Conservation (phyloP, 352 stramenopile species). For the Blastocystis sp. region DNA sequence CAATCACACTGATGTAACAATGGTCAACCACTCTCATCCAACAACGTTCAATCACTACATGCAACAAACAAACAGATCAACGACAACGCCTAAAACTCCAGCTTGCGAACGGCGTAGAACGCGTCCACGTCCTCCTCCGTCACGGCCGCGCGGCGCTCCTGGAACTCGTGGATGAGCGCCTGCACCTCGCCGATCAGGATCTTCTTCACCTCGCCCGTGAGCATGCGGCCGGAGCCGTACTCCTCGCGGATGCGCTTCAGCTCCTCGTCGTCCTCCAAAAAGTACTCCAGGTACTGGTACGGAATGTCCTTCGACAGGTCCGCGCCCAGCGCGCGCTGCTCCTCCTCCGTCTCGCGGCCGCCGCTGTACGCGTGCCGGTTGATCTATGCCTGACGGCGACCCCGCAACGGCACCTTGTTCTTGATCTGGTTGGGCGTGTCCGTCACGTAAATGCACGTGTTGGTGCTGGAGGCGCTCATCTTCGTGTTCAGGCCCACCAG, state of each 20-base stretch:
- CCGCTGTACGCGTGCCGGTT: constrained; percentile 82
- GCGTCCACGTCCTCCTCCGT: constrained; percentile 89
- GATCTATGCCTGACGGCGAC: constrained; percentile 78
- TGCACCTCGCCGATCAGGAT: constrained; percentile 87
- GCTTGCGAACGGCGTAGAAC: constrained; percentile 89
- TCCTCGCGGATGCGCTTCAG: constrained; percentile 86
- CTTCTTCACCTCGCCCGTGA: constrained; percentile 96
- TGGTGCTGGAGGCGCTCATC: constrained; percentile 93
- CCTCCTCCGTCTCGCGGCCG: constrained; percentile 92
- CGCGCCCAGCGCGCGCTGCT: constrained; percentile 95
- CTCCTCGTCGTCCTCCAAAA: constrained; percentile 96
- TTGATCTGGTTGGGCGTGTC: constrained; percentile 92
- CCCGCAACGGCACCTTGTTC: constrained; percentile 76
- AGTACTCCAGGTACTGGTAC: constrained; percentile 98
- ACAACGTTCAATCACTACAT: background rate
- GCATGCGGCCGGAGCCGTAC: constrained; percentile 87
- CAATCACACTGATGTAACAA: background rate
- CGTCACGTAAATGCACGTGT: constrained; percentile 97
- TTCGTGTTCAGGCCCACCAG: constrained; percentile 92
- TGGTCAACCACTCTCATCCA: background rate
- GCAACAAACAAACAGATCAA: constrained; percentile 22
- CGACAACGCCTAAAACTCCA: constrained; percentile 79
- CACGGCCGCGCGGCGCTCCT: constrained; percentile 85
- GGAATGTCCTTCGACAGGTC: constrained; percentile 96
- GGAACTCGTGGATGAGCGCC: constrained; percentile 87